A percentile compares a stretch with the other conserved stretches of the same genome.
Evolutionary conservation across 768 basidiomycete species (phyloP).

Genomic region (Boletus huronensis): DNA sequence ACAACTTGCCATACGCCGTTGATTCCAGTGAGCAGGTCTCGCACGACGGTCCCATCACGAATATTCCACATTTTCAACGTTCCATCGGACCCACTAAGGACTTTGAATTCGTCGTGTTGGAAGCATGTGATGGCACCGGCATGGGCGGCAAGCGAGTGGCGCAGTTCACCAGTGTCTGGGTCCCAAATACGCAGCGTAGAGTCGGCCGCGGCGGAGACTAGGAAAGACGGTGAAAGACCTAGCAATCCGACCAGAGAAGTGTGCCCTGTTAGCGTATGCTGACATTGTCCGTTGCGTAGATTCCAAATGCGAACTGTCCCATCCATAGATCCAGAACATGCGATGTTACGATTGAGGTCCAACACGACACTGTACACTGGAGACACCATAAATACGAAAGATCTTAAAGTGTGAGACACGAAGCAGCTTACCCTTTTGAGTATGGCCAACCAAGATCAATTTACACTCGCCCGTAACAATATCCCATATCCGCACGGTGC

Average conservation of each 20-base stretch:
- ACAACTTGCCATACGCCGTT: constrained; percentile 98
- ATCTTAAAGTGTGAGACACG: constrained; percentile 4
- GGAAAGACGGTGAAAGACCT: constrained; percentile 81
- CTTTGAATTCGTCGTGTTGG: constrained; percentile 97
- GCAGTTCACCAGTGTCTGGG: constrained; percentile 74
- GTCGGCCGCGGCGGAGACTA: constrained; percentile 96
- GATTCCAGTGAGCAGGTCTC: constrained; percentile 87
- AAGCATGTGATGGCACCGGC: constrained; percentile 99
- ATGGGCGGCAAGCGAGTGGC: constrained; percentile 83
- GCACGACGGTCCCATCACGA: constrained; percentile 76
- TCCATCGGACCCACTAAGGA: constrained; percentile 92
- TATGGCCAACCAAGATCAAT: constrained; percentile 81
- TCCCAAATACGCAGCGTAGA: constrained; percentile 95
- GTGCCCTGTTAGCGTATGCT: constrained; percentile 83
- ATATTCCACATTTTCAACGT: constrained; percentile 99
- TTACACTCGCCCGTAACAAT: constrained; percentile 78
- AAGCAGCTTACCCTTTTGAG: constrained; percentile 71
- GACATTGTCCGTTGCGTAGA: constrained; percentile 73
- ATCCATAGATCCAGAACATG: constrained; percentile 98
- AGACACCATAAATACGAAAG: constrained; percentile 5
- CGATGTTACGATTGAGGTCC: constrained; percentile 81
- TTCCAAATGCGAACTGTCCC: constrained; percentile 96
- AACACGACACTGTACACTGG: constrained; percentile 94
- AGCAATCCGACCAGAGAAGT: constrained; percentile 93
- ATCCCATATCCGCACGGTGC: constrained; percentile 94